Conservation (phyloP, 2,329 filamentous ascomycete genomes). For the Tolypocladium album region DNA sequence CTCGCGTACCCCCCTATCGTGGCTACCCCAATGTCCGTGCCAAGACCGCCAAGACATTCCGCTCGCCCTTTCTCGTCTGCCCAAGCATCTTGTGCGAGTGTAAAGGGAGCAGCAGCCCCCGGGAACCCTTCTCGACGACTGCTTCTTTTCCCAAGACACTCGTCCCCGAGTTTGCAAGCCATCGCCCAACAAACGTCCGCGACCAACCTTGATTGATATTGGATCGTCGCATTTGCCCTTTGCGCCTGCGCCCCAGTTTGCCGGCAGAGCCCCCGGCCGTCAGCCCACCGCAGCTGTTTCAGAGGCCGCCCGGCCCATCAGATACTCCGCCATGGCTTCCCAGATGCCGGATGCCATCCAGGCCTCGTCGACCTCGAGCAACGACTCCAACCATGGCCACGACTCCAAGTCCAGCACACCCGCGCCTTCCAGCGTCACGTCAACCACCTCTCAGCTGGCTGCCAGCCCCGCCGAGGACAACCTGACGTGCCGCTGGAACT, state of each 20-base stretch:
- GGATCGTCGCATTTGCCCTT: neutral
- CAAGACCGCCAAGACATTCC: conserved; percentile 26
- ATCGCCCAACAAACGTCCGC: neutral
- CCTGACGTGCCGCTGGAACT: conserved; percentile 50
- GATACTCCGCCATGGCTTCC: conserved; percentile 20
- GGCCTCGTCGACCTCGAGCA: conserved; percentile 9
- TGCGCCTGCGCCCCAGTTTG: neutral
- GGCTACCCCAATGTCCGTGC: conserved; percentile 11
- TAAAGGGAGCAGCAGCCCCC: conserved; percentile 25
- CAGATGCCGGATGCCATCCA: conserved; percentile 14
- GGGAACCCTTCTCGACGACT: conserved; percentile 2
- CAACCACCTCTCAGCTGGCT: conserved; percentile 31
- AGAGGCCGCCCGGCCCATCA: conserved; percentile 7
- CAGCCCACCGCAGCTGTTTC: neutral
- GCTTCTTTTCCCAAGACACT: neutral
- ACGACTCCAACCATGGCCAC: conserved; percentile 24
- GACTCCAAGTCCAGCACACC: conserved; percentile 44
- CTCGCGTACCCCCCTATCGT: conserved; percentile 2
- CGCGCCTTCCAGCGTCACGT: conserved; percentile 37
- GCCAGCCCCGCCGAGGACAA: conserved; percentile 34
- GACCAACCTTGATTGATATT: neutral
- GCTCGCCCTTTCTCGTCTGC: conserved; percentile 24
- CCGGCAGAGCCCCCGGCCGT: neutral
- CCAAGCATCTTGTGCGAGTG: conserved; percentile 22
- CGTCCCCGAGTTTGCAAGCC: neutral